Evolutionary conservation across 1,284 basidiomycete genomes (phyloP), one percentile per base, ranked within the genome.

Genomic region (Phenoliferia sp.): DNA sequence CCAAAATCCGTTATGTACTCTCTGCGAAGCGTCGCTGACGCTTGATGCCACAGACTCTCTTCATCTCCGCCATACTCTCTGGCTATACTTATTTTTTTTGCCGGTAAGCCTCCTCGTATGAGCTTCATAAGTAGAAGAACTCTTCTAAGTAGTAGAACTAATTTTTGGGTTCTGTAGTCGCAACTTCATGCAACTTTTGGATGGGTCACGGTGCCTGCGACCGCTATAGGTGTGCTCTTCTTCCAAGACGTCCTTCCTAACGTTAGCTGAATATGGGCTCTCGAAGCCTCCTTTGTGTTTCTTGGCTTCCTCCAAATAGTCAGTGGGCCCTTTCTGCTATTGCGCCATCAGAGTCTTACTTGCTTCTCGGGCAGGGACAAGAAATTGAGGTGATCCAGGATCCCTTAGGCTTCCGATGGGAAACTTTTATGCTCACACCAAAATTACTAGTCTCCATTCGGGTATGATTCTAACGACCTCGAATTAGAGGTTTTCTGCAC

Each of bases 401-500:
- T 44, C 12, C 39, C 48, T 19, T 26, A 9, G 48, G 48, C 6
- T n/a, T 52, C 48, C n/a, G n/a, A 22, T 52, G 5, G 48, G 5
- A 22, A 12, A 44, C 39, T 44, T 44, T 12, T 22, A 12, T 12
- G 22, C 39, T 44, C 39, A 12, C 39, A 44, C 54, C 54, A n/a
- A n/a, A n/a, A n/a, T n/a, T n/a, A n/a, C n/a, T n/a, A 34, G 19
- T 57, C 55, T 1, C 55, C 55, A 2, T 57, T 87, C 81, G 84
- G 86, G 71, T 88, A 68, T 59, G 63, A 68, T 60, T 57, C 33
- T 3, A 62, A 87, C 73, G 87, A 88, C 80, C 81, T 88, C 44
- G 86, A 88, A 76, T 81, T 88, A 34, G 87, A 88, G 75, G 76
- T 80, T 61, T 88, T 88, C 82, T 87, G 86, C 76, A 80, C 84